Evolutionary conservation across 2,329 filamentous ascomycete genomes (phyloP), one percentile per base, ranked within the genome.

Genomic region (Sclerotinia nivalis): DNA sequence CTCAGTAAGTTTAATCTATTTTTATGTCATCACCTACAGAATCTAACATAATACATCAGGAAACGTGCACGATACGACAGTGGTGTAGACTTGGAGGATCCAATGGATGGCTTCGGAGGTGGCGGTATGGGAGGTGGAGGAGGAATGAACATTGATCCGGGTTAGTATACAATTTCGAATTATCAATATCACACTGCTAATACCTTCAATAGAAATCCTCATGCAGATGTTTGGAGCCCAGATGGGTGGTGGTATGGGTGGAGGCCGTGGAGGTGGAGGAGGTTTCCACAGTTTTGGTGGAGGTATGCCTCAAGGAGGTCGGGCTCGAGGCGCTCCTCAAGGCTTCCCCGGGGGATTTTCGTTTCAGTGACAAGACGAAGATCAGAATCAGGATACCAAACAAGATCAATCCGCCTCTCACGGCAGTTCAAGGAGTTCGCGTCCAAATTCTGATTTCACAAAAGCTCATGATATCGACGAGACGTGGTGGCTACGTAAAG

Each of bases 41-140:
- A 25, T 25, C 81, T 86, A 79, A 86, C 75, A 28, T 7, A 25
- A 55, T 54, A 58, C 61, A 61, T 72, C 8, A 93, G 91, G 81
- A 98, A 97, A 84, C 90, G 93, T 75, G 91, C 92, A 74, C 86
- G 91, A 67, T 99, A 97, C 79, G 95, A 99, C 79, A 96, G 91
- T 74, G 96, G 96, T 50, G 93, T 96, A 71, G 95, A 99, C 79
- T 87, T 97, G 43, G 86, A 96, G 70, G 95, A 97, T 78, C 92
- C 93, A 4, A 86, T 89, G 66, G 94, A 97, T 68, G 87, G 88
- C 56, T 89, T 88, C 55, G 88, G 82, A 58, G 91, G 91, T 70
- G 91, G 91, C 71, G 85, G 85, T 74, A 87, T 87, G 72, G 87
- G 84, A 34, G 84, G 84, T 56, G 79, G 75, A 61, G 75, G 78